Base-by-base conservation (phyloP, 2,329 filamentous ascomycete genomes). In the Claviceps maximensis region DNA sequence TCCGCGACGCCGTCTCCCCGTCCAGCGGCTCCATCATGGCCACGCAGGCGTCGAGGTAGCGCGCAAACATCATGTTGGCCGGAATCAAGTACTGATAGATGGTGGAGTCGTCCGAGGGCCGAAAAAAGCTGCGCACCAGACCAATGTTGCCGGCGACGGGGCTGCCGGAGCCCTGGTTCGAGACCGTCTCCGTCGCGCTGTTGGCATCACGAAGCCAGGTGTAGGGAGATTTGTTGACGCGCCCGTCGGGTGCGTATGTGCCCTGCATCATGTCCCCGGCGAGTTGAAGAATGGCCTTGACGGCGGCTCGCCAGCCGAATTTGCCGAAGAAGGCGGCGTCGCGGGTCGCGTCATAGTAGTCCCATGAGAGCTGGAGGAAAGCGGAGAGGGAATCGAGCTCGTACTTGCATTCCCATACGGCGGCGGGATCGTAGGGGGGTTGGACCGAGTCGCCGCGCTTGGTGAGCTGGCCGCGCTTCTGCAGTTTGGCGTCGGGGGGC, bases 361-460 rank as follows among this genome's bases (percentile, higher is more conserved):
- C 81, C 57, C 87, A 86, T 1, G 82, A 83, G 5, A 97, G 75
- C 44, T 87, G 81, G 8, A 97, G 75, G 67, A 96, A 96, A 31
- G 89, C 83, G 0, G 90, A 89, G 1, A 96, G 77, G 12, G 87
- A 91, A 71, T 96, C 90, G 47, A 96, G 81, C 70, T 96, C 91
- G 67, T 93, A 96, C 68, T 96, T 96, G 77, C 91, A 96, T 67
- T 96, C 91, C 63, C 93, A 96, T 0, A 95, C 89, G 40, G 83
- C 75, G 2, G 74, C 74, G 1, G 77, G 75, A 60, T 86, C 86
- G 27, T 87, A 84, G 29, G 75, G 69, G 0, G 89, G 87, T 73
- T 56, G 80, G 80, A 73, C 69, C 61, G 68, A 60, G 65, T 87
- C 85, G n/a, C 77, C 61, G 36, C 61, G 51, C 40, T 56, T 55